Evolutionary conservation across 495 filamentous ascomycete genomes (phyloP), one percentile per base, ranked within the genome.

Genomic region (Choiromyces venosus): DNA sequence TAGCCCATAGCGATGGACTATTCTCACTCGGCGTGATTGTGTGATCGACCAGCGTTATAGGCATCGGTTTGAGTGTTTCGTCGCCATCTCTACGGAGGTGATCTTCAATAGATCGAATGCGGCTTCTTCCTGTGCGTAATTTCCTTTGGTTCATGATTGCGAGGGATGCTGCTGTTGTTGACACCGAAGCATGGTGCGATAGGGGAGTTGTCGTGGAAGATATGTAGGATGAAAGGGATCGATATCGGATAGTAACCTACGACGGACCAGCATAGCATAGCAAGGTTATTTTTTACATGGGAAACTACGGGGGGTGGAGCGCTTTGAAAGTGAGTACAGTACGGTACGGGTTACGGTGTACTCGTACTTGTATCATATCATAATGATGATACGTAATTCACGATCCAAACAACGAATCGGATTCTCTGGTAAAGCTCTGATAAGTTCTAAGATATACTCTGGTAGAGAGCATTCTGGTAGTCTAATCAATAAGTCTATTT

Each of bases 31-130:
- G 85, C 67, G 88, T 88, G 65, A 88, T 87, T 25, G 90, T 91
- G 77, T 92, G 89, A 78, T 93, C 91, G 78, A 92, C 89, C 7
- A 93, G 84, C 0, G 84, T 87, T 75, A 93, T 93, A 5, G 83
- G 83, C 25, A 84, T 74, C n/a, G 81, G 82, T 64, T 69, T 44
- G 61, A 73, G 71, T 64, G 36, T 9, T 64, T 64, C 65, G 4
- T 36, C 67, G 38, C 75, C 73, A 38, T 75, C 70, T 25, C 56
- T 40, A 69, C 40, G 39, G 21, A 65, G 76, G 36, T 67, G 66
- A 36, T n/a, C 42, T 65, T 36, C 65, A 38, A n/a, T 44, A 25
- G 70, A 70, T 66, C 37, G 40, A 67, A 52, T 40, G 19, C 44
- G 56, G 44, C 70, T 67, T 38, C 65, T 70, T 39, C 67, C 67